Evolutionary conservation across 768 basidiomycete species (phyloP), one percentile per base, ranked within the genome.

Genomic region (Tephrocybe sp.): DNA sequence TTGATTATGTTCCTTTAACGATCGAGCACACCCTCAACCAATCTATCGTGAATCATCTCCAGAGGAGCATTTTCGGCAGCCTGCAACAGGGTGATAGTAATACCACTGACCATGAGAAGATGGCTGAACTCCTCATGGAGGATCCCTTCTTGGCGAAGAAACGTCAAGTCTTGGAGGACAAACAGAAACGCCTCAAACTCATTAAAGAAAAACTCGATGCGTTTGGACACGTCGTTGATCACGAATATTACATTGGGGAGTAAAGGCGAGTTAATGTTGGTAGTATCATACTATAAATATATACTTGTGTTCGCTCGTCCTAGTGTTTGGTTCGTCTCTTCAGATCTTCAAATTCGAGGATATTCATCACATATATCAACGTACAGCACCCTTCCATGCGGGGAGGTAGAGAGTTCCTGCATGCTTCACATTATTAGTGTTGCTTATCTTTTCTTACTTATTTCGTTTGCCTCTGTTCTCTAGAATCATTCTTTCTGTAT

Each of bases 1-100:
- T 82, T 32, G 84, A 85, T 51, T 65, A 74, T 34, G 45, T 84
- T 17, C 82, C 83, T 1, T 60, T 76, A 8, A 68, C 65, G 38
- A 80, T 82, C 32, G 77, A 80, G 51, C 71, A 69, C 17, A 60
- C 67, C 7, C 65, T 82, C 26, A 69, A 79, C 39, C 68, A 72
- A 33, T 61, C 66, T 9, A 64, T 80, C 11, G 69, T 67, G 0
- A 54, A 62, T 0, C 62, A 51, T 16, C 54, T 80, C 35, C 70
- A 72, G 8, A 51, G 60, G 17, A 63, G 58, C 13, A 63, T 85
- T 7, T 47, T 75, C 11, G 56, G 72, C 23, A 59, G 58, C 41
- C 43, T 65, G 41, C 52, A 22, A 30, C 31, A 32, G 30, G 33
- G 16, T 56, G 42, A 52, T 49, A 23, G 49, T 59, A n/a, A 54